Conservation (phyloP, 2,329 filamentous ascomycete species). For the Aspergillus neotritici region DNA sequence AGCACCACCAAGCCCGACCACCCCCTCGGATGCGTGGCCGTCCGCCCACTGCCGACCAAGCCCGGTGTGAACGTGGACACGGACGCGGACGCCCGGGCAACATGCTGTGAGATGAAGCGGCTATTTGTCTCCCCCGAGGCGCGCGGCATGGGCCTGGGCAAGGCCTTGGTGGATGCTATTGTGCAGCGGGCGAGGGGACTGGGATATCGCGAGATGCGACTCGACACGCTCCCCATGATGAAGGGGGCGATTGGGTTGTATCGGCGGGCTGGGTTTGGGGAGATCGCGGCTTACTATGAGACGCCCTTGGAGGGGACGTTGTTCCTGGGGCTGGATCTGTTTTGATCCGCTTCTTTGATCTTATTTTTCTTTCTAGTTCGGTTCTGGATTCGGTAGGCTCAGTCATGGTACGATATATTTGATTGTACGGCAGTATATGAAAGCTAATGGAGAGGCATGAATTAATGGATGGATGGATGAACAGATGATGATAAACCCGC, state of each 20-base stretch:
- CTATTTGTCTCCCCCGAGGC: slow-evolving; percentile 48
- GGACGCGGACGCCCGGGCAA: slow-evolving; percentile 14
- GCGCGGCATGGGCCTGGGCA: slow-evolving; percentile 48
- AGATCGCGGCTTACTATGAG: slow-evolving; percentile 51
- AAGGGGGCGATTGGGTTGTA: slow-evolving; percentile 47
- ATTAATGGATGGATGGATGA: no score
- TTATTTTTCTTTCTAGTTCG: no score
- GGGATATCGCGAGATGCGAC: slow-evolving; percentile 49
- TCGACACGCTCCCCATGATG: slow-evolving; percentile 55
- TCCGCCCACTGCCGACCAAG: slow-evolving; percentile 29
- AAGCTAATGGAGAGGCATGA: no score
- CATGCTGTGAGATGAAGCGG: slow-evolving; percentile 53
- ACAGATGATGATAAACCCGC: no score
- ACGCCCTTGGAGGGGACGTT: slow-evolving; percentile 50
- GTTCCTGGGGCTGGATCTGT: slow-evolving; percentile 42
- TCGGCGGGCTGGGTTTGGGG: slow-evolving; percentile 46
- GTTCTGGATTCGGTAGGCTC: no score
- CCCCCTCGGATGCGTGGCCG: slow-evolving; percentile 47
- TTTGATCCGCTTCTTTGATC: neutral
- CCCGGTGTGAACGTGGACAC: neutral
- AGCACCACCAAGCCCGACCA: slow-evolving; percentile 9
- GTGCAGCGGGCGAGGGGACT: slow-evolving; percentile 42
- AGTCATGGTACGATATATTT: no score
- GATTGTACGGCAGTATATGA: neutral
- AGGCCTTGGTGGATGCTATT: slow-evolving; percentile 42